A percentile compares a stretch with the other conserved stretches of the same genome.
phyloP scores from a whole-genome alignment of 1,284 basidiomycete species.

The Ceratobasidium sp. region DNA sequence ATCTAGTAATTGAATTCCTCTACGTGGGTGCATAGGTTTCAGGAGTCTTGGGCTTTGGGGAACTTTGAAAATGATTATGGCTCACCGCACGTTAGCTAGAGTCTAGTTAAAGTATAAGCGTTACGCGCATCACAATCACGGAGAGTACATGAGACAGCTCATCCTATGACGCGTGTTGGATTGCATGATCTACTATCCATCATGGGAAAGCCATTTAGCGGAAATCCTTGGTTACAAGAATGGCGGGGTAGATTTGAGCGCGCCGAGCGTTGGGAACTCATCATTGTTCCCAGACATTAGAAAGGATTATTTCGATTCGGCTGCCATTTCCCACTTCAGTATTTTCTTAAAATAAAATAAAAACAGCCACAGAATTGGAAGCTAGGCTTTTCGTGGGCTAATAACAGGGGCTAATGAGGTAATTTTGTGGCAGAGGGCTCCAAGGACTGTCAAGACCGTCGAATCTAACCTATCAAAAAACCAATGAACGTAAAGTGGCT shows the following conservation, averaged over 20 bases:
- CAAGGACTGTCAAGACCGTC: constrained; percentile 1
- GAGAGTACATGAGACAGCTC: not conserved
- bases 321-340: not conserved
- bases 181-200: not conserved
- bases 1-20: constrained; percentile 9
- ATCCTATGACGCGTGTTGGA: constrained; percentile 10
- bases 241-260: not conserved
- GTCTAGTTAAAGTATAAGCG: not conserved
- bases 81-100: not conserved
- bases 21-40: not conserved
- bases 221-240: not conserved
- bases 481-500: not conserved
- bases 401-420: not conserved
- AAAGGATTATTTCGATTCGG: not conserved
- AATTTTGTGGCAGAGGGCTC: not conserved
- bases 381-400: not conserved
- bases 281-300: not conserved
- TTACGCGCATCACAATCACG: not conserved
- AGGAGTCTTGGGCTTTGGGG: not conserved
- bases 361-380: too few species aligned
- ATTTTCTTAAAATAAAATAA: too few species aligned
- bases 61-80: constrained; percentile 9
- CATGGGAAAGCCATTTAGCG: not conserved
- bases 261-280: not conserved
- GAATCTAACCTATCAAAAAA: not conserved